These are phyloP conservation scores for Oenanthe javanica DNA, from an alignment of 140 eudicot species.

Conservation along the genomic window DNA sequence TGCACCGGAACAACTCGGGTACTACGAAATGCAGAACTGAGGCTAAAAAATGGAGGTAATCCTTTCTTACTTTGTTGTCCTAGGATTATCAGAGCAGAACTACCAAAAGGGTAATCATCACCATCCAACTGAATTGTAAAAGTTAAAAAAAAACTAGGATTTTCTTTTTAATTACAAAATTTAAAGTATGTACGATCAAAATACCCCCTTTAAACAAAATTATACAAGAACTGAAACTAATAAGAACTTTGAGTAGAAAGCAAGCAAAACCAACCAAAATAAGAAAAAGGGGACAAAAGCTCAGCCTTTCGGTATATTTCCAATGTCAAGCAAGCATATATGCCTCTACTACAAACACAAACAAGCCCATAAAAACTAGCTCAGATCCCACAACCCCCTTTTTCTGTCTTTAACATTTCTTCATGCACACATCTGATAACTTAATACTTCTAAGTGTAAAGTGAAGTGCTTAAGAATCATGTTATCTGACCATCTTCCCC, in stretches of 20 bases:
- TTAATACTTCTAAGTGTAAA: neutral
- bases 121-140: neutral
- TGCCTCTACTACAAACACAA: slow-evolving; percentile 14
- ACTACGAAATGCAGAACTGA: neutral
- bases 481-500: slow-evolving; percentile 7
- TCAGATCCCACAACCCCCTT: slow-evolving; percentile 9
- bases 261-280: slow-evolving; percentile 37
- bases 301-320: slow-evolving; percentile 26
- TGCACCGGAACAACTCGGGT: neutral
- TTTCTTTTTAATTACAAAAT: neutral
- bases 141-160: neutral
- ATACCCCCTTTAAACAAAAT: neutral
- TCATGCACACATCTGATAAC: slow-evolving; percentile 17
- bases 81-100: neutral
- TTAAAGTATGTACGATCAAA: neutral
- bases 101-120: neutral
- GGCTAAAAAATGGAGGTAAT: neutral
- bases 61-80: neutral
- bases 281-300: slow-evolving; percentile 21
- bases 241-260: slow-evolving; percentile 52
- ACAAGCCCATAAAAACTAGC: slow-evolving; percentile 9
- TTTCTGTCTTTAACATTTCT: slow-evolving; percentile 28
- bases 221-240: neutral
- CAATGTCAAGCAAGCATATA: slow-evolving; percentile 53
- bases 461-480: slow-evolving; percentile 21